Evolutionary conservation across 768 basidiomycete genomes (phyloP).

Genomic region (Hemileccinum rubropunctum): DNA sequence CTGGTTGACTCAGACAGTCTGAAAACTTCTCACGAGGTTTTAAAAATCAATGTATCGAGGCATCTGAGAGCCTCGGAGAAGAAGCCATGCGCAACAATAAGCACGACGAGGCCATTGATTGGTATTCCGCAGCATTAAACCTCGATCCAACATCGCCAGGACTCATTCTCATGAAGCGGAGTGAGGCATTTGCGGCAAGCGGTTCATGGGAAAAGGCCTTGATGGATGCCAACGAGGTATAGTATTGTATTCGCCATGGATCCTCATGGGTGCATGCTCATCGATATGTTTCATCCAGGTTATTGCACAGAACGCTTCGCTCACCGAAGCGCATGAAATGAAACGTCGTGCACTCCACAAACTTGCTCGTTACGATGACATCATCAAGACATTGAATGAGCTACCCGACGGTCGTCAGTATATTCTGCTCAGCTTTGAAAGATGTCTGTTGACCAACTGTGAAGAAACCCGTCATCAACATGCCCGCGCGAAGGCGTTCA

Average conservation of each 20-base stretch:
- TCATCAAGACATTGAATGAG: no score
- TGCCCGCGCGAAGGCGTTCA: no score
- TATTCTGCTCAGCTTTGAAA: no score
- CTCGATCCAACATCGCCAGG: neutral
- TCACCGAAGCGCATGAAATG: constrained; percentile 2
- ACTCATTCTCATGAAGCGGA: constrained; percentile 7
- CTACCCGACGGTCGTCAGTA: no score
- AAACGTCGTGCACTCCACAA: constrained; percentile 1
- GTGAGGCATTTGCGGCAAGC: constrained; percentile 1
- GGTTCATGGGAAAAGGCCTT: constrained; percentile 7
- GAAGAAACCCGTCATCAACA: no score
- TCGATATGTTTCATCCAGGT: neutral
- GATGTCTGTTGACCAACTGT: no score
- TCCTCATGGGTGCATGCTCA: neutral
- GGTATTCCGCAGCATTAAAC: neutral
- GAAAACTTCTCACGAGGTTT: no score
- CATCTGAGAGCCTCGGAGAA: neutral
- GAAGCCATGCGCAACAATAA: constrained; percentile 1
- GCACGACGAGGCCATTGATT: neutral
- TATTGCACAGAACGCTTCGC: neutral
- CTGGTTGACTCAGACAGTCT: no score
- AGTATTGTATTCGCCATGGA: neutral
- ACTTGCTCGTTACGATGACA: neutral
- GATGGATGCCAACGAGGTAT: constrained; percentile 7
- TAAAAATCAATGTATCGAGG: neutral